Evolutionary conservation across 371 early-diverging fungal species (phyloP).

Genomic region (Amoeboaphelidium protococcarum): DNA sequence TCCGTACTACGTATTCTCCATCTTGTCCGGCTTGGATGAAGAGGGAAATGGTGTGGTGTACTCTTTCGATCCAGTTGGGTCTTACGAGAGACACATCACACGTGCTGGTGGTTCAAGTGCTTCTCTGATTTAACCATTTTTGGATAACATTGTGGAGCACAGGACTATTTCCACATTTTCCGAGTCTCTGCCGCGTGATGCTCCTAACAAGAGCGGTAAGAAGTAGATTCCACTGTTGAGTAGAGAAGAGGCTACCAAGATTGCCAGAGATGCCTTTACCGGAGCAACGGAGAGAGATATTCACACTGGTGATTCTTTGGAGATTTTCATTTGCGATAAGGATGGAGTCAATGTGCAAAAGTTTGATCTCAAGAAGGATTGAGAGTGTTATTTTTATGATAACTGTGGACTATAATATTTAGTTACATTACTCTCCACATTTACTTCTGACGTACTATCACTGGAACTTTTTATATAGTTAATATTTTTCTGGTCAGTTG

Average conservation of each 20-base stretch:
- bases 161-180: background rate
- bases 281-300: slow-evolving; percentile 98
- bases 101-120: slow-evolving; percentile 73
- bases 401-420: too few relatives aligned
- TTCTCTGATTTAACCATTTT: slow-evolving; percentile 84
- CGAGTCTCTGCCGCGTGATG: too few relatives aligned
- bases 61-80: slow-evolving; percentile 91
- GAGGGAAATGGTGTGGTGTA: slow-evolving; percentile 74
- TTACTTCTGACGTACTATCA: too few relatives aligned
- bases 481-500: too few relatives aligned
- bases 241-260: slow-evolving; percentile 35
- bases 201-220: background rate
- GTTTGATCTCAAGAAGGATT: slow-evolving; percentile 42
- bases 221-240: slow-evolving; percentile 9
- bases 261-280: slow-evolving; percentile 91
- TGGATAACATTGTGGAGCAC: slow-evolving; percentile 71
- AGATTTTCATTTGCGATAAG: slow-evolving; percentile 66
- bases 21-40: slow-evolving; percentile 73
- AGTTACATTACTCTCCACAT: too few relatives aligned
- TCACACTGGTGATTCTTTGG: slow-evolving; percentile 93
- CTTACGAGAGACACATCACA: slow-evolving; percentile 51
- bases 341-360: slow-evolving; percentile 44
- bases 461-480: too few relatives aligned
- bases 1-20: slow-evolving; percentile 86
- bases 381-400: too few relatives aligned